Evolutionary conservation across 202 grass and related monocot genomes (phyloP).

Genomic region (Panicum hallii): DNA sequence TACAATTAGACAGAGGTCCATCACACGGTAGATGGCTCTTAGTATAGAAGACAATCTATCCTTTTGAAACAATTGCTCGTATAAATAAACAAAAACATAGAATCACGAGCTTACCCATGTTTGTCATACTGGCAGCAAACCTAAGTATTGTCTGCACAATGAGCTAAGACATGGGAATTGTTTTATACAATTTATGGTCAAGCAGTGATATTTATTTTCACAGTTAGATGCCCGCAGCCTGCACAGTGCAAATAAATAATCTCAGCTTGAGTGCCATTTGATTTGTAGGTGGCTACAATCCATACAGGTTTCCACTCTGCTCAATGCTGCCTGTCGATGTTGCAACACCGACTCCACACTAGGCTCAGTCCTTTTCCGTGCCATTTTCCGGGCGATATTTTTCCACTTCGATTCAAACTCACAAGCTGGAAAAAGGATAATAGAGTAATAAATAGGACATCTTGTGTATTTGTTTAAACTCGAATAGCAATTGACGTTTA

Average conservation of each 20-base stretch:
- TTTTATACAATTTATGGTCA: conserved; percentile 5
- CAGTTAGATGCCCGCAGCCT: not conserved
- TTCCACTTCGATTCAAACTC: conserved; percentile 91
- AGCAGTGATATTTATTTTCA: not conserved
- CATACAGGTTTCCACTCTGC: conserved; percentile 51
- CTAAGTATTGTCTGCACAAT: not conserved
- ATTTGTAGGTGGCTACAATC: conserved; percentile 66
- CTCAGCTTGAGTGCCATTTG: conserved; percentile 59
- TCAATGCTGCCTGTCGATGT: conserved; percentile 71
- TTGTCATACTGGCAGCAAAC: conserved; percentile 2
- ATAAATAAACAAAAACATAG: not conserved
- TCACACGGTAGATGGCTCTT: not conserved
- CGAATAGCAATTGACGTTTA: not conserved
- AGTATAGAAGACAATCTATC: not conserved
- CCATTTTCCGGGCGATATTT: conserved; percentile 66
- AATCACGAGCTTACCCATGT: not conserved
- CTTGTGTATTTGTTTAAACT: not conserved
- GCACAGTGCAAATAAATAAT: conserved; percentile 18
- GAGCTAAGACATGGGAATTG: conserved; percentile 18
- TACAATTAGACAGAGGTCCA: not conserved
- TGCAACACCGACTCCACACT: conserved; percentile 53
- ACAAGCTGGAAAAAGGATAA: conserved; percentile 56
- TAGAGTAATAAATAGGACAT: conserved; percentile 9
- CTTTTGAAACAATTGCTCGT: conserved; percentile 3
- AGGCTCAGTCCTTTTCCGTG: conserved; percentile 60